Base-by-base conservation (phyloP, 1,139 yeast genomes). In the Geotrichum carabidarum region DNA sequence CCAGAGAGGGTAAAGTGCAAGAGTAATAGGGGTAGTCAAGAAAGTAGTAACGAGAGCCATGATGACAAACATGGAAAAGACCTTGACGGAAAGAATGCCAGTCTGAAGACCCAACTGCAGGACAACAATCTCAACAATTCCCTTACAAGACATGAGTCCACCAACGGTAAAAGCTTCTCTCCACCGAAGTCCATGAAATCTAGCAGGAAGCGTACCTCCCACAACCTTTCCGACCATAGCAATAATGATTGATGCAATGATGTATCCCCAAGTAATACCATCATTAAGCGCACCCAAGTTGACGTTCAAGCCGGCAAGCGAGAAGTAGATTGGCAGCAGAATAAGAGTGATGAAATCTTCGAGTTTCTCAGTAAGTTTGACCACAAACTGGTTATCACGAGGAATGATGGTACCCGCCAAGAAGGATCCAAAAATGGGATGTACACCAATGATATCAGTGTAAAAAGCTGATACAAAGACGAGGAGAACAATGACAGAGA, bases 101-200 rank as follows among this genome's bases (percentile, higher is more conserved):
- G 93, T 85, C 59, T 80, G 81, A 56, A 85, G 75, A 53, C 95
- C 95, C 48, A 84, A 81, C 48, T 81, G 82, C 59, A 86, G 75
- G 27, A 86, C 94, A 48, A 86, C 91, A 64, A 86, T 59, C 48
- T 63, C 66, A 35, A 85, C 91, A 61, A 85, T 84, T 69, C 95
- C 95, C 68, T 86, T 86, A 75, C 95, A 86, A 11, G 91, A 84
- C 93, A 86, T 86, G 62, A 86, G 75, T 14, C 84, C 79, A 54
- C 94, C 94, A 37, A 85, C 91, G 0, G 90, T 77, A 37, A 83
- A 68, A 1, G 89, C 79, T 65, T 86, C 93, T 64, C 89, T 78
- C 84, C 86, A 83, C 50, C 76, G 74, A 51, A 86, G 71, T 2
- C 85, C 86, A 65, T 78, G 78, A 41, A 80, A 60, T 61, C 77